Percentiles rank a stretch among this genome's conserved stretches.
These are phyloP conservation scores for Termitomyces sp. DNA, from an alignment of 768 basidiomycete genomes.

Conservation along the genomic window DNA sequence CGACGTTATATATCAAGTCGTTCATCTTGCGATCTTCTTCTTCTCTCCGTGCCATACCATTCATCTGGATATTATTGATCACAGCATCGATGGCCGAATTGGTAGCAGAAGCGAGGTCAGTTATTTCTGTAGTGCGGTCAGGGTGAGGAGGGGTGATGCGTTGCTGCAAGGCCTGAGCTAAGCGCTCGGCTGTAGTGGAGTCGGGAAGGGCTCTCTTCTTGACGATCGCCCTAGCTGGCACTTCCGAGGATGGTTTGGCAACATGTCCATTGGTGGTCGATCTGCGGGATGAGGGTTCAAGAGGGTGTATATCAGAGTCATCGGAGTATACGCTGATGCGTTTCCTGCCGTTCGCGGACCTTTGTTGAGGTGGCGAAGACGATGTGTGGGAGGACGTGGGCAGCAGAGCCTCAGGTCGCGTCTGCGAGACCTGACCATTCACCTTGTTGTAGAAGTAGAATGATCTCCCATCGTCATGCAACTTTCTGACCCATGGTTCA, in stretches of 20 bases:
- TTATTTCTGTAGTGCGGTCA: conserved; percentile 48
- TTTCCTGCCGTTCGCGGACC: conserved; percentile 30
- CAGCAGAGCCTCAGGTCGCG: conserved; percentile 45
- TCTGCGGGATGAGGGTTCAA: conserved; percentile 27
- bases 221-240: conserved; percentile 10
- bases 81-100: conserved; percentile 61
- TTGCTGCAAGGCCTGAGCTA: conserved; percentile 64
- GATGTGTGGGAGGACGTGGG: conserved; percentile 11
- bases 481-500: conserved; percentile 78
- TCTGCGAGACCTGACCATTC: conserved; percentile 69
- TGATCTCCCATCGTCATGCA: conserved; percentile 79
- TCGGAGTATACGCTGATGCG: conserved; percentile 74
- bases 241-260: conserved; percentile 4
- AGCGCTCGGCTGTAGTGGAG: conserved; percentile 63
- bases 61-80: conserved; percentile 52
- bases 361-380: conserved; percentile 23
- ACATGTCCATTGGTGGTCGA: conserved; percentile 25
- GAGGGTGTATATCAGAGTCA: conserved; percentile 68
- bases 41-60: conserved; percentile 38
- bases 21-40: conserved; percentile 63
- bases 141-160: conserved; percentile 54
- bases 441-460: conserved; percentile 77
- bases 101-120: conserved; percentile 46
- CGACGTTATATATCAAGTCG: conserved; percentile 55
- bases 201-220: conserved; percentile 31